Percentiles rank a stretch among this genome's conserved stretches.
These are phyloP conservation scores for Myxozyma nipponensis DNA, from an alignment of 805 yeast genomes.

Conservation along the genomic window DNA sequence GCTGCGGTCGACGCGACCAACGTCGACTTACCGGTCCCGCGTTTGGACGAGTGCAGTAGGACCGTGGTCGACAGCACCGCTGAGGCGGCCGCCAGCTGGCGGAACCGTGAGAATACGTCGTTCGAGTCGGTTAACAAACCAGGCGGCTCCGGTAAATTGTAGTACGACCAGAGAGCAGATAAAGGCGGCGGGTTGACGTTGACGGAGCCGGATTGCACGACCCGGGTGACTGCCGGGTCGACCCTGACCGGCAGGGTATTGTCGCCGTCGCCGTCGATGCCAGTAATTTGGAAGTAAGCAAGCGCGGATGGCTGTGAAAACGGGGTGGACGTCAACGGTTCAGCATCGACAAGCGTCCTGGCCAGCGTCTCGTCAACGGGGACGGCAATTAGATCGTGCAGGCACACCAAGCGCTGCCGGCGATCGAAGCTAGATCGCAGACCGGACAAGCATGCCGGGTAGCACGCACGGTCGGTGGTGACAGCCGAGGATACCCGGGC, in stretches of 20 bases:
- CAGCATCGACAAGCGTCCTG: conserved; percentile 38
- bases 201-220: conserved; percentile 65
- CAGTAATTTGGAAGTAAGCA: conserved; percentile 80
- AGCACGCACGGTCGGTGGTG: conserved; percentile 61
- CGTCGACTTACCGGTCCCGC: conserved; percentile 77
- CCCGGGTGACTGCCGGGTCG: conserved; percentile 63
- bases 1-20: conserved; percentile 53
- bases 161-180: conserved; percentile 20
- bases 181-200: conserved; percentile 21
- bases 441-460: conserved; percentile 57
- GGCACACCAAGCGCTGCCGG: conserved; percentile 52
- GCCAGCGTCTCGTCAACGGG: conserved; percentile 69
- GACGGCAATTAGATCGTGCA: conserved; percentile 72
- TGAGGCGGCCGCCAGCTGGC: conserved; percentile 33
- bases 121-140: background rate
- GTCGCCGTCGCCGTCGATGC: conserved; percentile 34
- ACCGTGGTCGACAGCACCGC: conserved; percentile 54
- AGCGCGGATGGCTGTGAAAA: conserved; percentile 47
- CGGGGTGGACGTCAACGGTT: conserved; percentile 22
- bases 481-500: conserved; percentile 66
- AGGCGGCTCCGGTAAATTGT: conserved; percentile 38
- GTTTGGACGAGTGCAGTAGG: conserved; percentile 60
- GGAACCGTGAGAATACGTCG: conserved; percentile 4
- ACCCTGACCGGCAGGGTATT: conserved; percentile 43
- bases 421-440: conserved; percentile 60